These are phyloP conservation scores for Sporothrix luriei DNA, from an alignment of 2,329 filamentous ascomycete species.

Conservation along the genomic window DNA sequence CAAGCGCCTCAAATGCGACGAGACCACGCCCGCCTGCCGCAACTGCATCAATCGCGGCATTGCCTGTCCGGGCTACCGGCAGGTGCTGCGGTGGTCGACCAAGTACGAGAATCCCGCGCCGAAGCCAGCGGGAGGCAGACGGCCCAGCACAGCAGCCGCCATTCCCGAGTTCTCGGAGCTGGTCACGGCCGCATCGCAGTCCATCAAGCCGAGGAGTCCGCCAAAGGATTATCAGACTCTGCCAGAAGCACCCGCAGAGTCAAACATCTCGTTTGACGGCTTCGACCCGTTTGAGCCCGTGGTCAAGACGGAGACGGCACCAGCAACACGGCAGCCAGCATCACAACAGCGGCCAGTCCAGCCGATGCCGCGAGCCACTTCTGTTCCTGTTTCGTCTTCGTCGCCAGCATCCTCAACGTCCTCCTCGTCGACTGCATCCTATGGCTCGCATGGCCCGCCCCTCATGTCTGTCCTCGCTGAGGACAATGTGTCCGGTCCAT, in stretches of 20 bases:
- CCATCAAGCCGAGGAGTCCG: constrained; percentile 20
- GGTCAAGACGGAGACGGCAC: constrained; percentile 5
- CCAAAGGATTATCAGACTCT: no score
- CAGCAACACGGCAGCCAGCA: not conserved
- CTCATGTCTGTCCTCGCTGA: not conserved
- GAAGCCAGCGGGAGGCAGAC: not conserved
- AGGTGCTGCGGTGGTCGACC: constrained; percentile 48
- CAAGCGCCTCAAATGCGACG: constrained; percentile 43
- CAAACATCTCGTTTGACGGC: not conserved
- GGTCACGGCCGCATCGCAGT: constrained; percentile 27
- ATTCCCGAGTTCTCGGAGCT: constrained; percentile 32
- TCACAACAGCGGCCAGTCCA: not conserved
- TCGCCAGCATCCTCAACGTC: not conserved
- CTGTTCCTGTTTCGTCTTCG: not conserved
- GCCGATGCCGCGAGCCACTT: not conserved
- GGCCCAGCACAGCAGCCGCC: not conserved
- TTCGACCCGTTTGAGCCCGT: constrained; percentile 7
- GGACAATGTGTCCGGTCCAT: not conserved
- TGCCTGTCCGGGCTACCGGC: constrained; percentile 41
- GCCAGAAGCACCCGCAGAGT: not conserved
- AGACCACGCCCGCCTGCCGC: constrained; percentile 40
- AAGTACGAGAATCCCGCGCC: constrained; percentile 43
- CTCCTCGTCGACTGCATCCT: not conserved
- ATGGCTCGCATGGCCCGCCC: not conserved
- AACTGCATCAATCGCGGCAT: constrained; percentile 41